Evolutionary conservation across 495 filamentous ascomycete genomes (phyloP).

Genomic region (Xanthoparmelia taractica): DNA sequence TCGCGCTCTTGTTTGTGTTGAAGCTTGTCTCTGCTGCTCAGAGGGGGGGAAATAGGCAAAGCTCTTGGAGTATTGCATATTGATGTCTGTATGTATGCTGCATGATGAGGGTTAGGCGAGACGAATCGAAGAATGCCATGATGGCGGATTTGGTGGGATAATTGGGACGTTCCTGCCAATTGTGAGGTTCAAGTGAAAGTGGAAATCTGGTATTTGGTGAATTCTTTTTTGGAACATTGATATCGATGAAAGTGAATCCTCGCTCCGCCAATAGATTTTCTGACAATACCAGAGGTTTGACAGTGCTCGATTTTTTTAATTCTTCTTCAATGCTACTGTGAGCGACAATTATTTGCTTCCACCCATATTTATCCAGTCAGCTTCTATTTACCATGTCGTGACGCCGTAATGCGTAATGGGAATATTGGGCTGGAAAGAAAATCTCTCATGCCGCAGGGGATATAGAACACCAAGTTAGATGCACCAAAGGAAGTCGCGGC

Average conservation of each 20-base stretch:
- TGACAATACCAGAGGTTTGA: background rate
- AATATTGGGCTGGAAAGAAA: background rate
- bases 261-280: background rate
- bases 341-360: conserved; percentile 3
- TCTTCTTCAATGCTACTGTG: background rate
- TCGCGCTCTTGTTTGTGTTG: background rate
- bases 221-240: background rate
- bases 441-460: conserved; percentile 17
- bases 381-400: conserved; percentile 7
- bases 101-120: conserved; percentile 12
- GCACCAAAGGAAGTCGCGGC: conserved; percentile 7
- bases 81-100: conserved; percentile 24
- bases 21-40: conserved; percentile 1
- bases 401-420: background rate
- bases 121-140: conserved; percentile 2
- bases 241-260: conserved; percentile 12
- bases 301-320: background rate
- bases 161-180: conserved; percentile 11
- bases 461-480: conserved; percentile 27
- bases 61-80: conserved; percentile 22
- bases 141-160: conserved; percentile 4
- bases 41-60: conserved; percentile 4
- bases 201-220: background rate
- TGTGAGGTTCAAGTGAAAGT: conserved; percentile 2
- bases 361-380: conserved; percentile 9